These are phyloP conservation scores for Prunus persica DNA, from an alignment of 306 rosid genomes.

Conservation along the genomic window DNA sequence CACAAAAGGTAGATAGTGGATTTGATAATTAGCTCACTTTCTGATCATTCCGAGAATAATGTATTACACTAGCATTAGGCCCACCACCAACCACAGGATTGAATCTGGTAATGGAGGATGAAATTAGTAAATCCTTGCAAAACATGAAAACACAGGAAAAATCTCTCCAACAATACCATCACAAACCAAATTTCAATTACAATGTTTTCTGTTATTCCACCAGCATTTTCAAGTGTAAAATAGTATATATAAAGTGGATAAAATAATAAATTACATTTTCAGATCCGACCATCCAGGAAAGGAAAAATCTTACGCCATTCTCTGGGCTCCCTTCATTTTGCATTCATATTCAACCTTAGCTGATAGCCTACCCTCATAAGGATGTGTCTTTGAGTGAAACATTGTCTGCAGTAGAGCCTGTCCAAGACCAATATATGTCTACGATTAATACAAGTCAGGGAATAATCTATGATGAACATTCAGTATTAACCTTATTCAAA, in stretches of 20 bases:
- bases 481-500: background rate
- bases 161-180: slow-evolving; percentile 1
- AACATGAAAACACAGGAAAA: background rate
- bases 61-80: slow-evolving; percentile 78
- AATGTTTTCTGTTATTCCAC: background rate
- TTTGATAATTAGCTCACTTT: slow-evolving; percentile 47
- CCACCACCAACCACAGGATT: slow-evolving; percentile 99
- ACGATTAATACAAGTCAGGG: background rate
- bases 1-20: background rate
- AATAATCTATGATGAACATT: background rate
- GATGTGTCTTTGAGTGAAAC: slow-evolving; percentile 71
- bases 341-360: slow-evolving; percentile 94
- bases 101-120: slow-evolving; percentile 49
- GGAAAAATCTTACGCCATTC: slow-evolving; percentile 74
- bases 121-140: slow-evolving; percentile 14
- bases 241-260: slow-evolving; percentile 4
- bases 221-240: slow-evolving; percentile 5
- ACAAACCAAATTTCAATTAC: background rate
- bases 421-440: slow-evolving; percentile 26
- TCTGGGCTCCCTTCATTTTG: slow-evolving; percentile 89
- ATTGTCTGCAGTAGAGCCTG: slow-evolving; percentile 91
- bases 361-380: slow-evolving; percentile 67
- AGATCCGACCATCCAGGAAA: slow-evolving; percentile 20
- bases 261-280: slow-evolving; percentile 12
- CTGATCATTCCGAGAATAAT: slow-evolving; percentile 91